Conservation (phyloP, 805 yeast species). For the Candida odintsovae region DNA sequence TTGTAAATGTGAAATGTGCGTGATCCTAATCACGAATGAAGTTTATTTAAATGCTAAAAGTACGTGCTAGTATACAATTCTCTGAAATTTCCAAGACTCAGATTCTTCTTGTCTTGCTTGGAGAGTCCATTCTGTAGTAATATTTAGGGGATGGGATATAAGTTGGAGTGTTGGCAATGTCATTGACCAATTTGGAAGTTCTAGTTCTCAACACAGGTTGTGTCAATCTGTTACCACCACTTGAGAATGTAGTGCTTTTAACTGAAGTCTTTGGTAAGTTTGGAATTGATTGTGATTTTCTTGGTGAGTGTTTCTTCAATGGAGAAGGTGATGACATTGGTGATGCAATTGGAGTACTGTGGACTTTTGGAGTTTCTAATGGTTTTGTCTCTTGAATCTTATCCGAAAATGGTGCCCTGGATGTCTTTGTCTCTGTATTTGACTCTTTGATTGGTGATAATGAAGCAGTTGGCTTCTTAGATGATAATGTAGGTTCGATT, state of each 20-base stretch:
- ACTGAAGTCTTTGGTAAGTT: not conserved
- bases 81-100: not conserved
- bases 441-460: constrained; percentile 6
- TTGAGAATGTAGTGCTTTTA: not conserved
- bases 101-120: constrained; percentile 24
- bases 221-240: not conserved
- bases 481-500: not conserved
- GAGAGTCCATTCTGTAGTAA: constrained; percentile 26
- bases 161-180: constrained; percentile 16
- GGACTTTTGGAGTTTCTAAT: not conserved
- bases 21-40: not conserved
- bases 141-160: constrained; percentile 27
- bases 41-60: not conserved
- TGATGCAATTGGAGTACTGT: constrained; percentile 23
- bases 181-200: not conserved
- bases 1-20: not conserved
- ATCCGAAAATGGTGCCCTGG: not conserved
- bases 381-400: not conserved
- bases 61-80: not conserved
- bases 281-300: constrained; percentile 17
- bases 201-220: not conserved
- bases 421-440: not conserved
- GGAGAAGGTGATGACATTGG: constrained; percentile 24
- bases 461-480: not conserved
- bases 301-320: constrained; percentile 15